These are phyloP conservation scores for Scortechinia acanthostroma DNA, from an alignment of 2,329 filamentous ascomycete genomes.

Conservation along the genomic window DNA sequence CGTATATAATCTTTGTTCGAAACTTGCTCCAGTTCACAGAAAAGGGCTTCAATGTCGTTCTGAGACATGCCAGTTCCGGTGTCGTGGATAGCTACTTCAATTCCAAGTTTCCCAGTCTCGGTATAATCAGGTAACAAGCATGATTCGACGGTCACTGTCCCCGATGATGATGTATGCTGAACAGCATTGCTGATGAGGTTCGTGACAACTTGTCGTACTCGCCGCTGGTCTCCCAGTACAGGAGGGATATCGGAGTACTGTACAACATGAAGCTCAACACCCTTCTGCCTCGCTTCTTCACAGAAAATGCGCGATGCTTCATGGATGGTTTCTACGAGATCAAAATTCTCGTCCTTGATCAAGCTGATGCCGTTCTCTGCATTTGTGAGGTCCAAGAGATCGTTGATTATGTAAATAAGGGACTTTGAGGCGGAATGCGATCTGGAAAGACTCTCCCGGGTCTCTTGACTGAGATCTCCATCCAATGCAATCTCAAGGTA, in stretches of 20 bases:
- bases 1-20: conserved; percentile 18
- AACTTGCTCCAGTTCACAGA: conserved; percentile 52
- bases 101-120: conserved; percentile 42
- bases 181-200: conserved; percentile 81
- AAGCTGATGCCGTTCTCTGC: conserved; percentile 75
- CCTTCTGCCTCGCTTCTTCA: conserved; percentile 70
- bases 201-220: conserved; percentile 74
- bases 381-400: conserved; percentile 81
- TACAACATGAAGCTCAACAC: conserved; percentile 61
- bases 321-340: conserved; percentile 62
- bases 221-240: conserved; percentile 70
- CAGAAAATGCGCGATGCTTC: conserved; percentile 73
- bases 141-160: conserved; percentile 65
- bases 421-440: conserved; percentile 90
- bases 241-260: conserved; percentile 64
- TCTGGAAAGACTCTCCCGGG: conserved; percentile 73
- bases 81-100: conserved; percentile 73
- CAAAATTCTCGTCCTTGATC: conserved; percentile 74
- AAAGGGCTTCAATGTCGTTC: conserved; percentile 45
- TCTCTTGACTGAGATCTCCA: conserved; percentile 72
- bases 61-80: conserved; percentile 68
- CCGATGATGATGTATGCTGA: conserved; percentile 66
- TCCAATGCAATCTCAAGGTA: conserved; percentile 87
- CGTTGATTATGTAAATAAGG: conserved; percentile 88
- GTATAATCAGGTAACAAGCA: conserved; percentile 43